These are phyloP conservation scores for Cercospora beticola DNA, from an alignment of 2,329 filamentous ascomycete species.

Conservation along the genomic window DNA sequence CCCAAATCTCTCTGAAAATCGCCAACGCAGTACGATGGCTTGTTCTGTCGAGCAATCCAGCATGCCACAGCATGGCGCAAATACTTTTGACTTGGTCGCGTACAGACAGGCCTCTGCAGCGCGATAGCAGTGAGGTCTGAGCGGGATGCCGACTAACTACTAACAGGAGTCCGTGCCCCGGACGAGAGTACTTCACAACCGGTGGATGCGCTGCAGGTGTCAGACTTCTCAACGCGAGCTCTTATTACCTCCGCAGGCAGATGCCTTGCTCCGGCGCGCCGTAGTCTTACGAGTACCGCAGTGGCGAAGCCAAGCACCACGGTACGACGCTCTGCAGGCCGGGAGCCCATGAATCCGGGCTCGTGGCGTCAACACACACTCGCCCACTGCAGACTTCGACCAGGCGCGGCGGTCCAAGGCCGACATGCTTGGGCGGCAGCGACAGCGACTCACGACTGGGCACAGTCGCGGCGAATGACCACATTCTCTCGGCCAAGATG, in stretches of 20 bases:
- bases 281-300: neutral
- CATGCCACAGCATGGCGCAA: neutral
- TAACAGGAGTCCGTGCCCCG: neutral
- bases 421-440: neutral
- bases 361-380: neutral
- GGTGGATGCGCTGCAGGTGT: neutral
- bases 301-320: constrained; percentile 1
- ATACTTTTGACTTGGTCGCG: neutral
- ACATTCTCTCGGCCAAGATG: neutral
- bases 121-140: neutral
- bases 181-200: neutral
- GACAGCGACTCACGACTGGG: neutral
- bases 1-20: neutral
- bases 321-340: neutral
- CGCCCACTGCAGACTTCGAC: neutral
- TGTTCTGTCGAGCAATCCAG: neutral
- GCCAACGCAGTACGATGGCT: neutral
- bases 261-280: neutral
- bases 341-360: neutral
- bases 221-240: neutral
- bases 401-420: neutral
- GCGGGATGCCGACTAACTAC: neutral
- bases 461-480: neutral
- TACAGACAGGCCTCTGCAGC: neutral
- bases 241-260: neutral